Evolutionary conservation across 495 filamentous ascomycete species (phyloP), one percentile per base, ranked within the genome.

Genomic region (Penicillium crystallinum): DNA sequence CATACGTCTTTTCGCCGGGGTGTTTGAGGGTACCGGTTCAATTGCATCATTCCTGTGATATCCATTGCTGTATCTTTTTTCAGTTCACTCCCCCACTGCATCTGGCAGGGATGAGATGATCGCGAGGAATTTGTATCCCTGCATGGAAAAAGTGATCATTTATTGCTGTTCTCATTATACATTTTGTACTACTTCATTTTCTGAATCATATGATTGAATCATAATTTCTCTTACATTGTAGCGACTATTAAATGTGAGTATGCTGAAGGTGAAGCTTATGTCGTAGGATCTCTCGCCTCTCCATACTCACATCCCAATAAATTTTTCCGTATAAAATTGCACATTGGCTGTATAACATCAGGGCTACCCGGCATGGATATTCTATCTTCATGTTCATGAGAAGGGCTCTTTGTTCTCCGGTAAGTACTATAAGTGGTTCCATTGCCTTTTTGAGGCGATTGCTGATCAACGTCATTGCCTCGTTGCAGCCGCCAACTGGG

Each of bases 21-120:
- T 66, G 68, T 74, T 71, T 67, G 64, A 58, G 52, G 62, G 42
- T 50, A 39, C 55, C 55, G 57, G 51, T 68, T 58, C 52, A 41
- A 59, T 68, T 68, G 64, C 57, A 67, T 68, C 46, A 56, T 58
- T 63, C 48, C 59, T 63, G 65, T 71, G 72, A 72, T 72, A 72
- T 75, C 71, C 65, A 64, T 74, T 74, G 72, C 70, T 61, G 41
- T 65, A 38, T 67, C 25, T 57, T 61, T 65, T 68, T 61, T 48
- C 66, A 61, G 57, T 55, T 50, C 48, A 50, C 64, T 57, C 43
- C 52, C 57, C 49, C 42, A 37, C 38, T 58, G 55, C 52, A 58
- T 54, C 19, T 61, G 58, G 57, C 63, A 68, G 67, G 66, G 62
- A 70, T 65, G 66, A 75, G 70, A 69, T 66, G 66, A 70, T 72